Conservation (phyloP, 805 yeast species). For the Kuraishia hungarica region DNA sequence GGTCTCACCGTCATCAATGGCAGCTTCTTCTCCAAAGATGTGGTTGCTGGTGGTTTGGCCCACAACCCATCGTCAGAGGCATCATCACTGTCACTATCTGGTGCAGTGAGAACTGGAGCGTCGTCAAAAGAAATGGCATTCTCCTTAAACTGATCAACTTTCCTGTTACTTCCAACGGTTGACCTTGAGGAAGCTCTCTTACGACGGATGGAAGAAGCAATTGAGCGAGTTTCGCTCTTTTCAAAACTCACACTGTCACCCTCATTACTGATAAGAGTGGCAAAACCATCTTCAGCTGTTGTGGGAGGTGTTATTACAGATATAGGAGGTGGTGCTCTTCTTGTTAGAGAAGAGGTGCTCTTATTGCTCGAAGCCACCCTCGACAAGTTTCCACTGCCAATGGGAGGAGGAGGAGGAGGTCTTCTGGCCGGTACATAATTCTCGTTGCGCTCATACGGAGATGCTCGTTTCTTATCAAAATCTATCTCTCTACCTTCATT, state of each 20-base stretch:
- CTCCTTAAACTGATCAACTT: conserved; percentile 52
- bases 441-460: conserved; percentile 55
- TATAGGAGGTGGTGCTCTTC: not conserved
- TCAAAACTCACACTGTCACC: not conserved
- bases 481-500: conserved; percentile 67
- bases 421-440: conserved; percentile 60
- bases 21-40: not conserved
- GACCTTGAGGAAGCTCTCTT: not conserved
- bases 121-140: conserved; percentile 67
- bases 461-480: conserved; percentile 68
- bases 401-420: conserved; percentile 61
- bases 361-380: conserved; percentile 51
- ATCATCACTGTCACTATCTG: conserved; percentile 17
- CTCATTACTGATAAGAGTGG: not conserved
- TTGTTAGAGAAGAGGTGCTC: conserved; percentile 52
- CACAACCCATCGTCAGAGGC: conserved; percentile 49
- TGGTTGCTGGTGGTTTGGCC: conserved; percentile 37
- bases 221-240: not conserved
- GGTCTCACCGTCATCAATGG: conserved; percentile 69
- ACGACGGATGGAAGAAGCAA: not conserved
- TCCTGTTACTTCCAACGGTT: conserved; percentile 3
- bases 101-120: conserved; percentile 45
- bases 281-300: not conserved
- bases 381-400: conserved; percentile 11
- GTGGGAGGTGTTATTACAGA: not conserved